Evolutionary conservation across 169 alveolate species (phyloP), one percentile per base, ranked within the genome.

Genomic region (Cryptosporidium sp.): DNA sequence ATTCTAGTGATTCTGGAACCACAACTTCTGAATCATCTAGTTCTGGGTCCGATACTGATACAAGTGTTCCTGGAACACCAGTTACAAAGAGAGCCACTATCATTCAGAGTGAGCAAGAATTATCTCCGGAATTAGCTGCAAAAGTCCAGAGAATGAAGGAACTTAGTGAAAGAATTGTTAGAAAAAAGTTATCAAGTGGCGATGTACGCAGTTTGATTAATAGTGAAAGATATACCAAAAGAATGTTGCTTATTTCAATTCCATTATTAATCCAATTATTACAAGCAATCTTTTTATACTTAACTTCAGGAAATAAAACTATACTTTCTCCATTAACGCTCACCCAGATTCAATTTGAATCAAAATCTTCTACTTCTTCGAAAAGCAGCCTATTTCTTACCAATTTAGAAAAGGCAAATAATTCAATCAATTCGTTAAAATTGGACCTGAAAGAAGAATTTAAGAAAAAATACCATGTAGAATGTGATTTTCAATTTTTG

Each of bases 1-100:
- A 31, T 31, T 31, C 35, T 31, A 31, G 35, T 1, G 35, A 31
- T 0, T 3, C 35, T 31, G 35, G 4, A 31, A 31, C 35, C 35
- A 3, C 61, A 14, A 61, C 9, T 61, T 16, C 45, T 18, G 0
- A 16, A 65, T 8, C 26, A n/a, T 56, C 67, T 56, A 37, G 26
- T 23, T 65, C 72, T 18, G 72, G 29, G 5, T 16, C 31, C 8
- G 72, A 65, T 0, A 16, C 72, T 0, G 72, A 65, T 35, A 2
- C 44, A 2, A 65, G 72, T 29, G n/a, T 39, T 29, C 72, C 72
- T 3, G 51, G 72, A 16, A 33, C 53, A 10, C 72, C 52, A 26
- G 52, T 65, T 26, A 4, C 7, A 12, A 65, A 33, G 72, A 33
- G 29, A 33, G 0, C 31, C 1, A n/a, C 12, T n/a, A 16, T 31